These are phyloP conservation scores for Trypanosoma boissoni DNA, from an alignment of 208 protist species.

Conservation along the genomic window DNA sequence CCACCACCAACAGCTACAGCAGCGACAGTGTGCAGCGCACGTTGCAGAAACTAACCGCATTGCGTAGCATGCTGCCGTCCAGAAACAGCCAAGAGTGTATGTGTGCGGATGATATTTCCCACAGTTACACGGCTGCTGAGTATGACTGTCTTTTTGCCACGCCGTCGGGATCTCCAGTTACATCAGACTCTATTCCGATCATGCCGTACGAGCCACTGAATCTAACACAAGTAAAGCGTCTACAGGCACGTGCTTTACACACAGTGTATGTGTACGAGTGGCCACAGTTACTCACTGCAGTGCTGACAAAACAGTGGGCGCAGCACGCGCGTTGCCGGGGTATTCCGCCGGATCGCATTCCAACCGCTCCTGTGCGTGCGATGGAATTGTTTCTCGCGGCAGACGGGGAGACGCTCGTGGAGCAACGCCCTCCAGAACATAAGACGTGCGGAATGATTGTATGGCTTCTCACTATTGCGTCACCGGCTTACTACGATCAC, in stretches of 20 bases:
- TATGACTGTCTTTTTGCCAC: conserved; percentile 37
- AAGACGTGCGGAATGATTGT: conserved; percentile 92
- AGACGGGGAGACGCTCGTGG: conserved; percentile 30
- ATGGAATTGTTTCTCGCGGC: conserved; percentile 53
- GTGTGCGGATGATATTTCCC: conserved; percentile 24
- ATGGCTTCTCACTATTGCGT: conserved; percentile 89
- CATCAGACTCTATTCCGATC: conserved; percentile 25
- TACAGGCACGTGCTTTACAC: conserved; percentile 70
- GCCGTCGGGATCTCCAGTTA: conserved; percentile 15
- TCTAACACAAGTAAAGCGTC: conserved; percentile 70
- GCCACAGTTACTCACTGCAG: conserved; percentile 85
- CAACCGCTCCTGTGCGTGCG: conserved; percentile 27
- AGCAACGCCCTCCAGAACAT: conserved; percentile 17
- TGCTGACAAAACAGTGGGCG: conserved; percentile 81
- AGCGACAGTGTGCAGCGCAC: conserved; percentile 12
- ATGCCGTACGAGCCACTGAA: conserved; percentile 75
- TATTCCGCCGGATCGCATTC: conserved; percentile 31
- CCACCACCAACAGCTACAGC: not conserved
- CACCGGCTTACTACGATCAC: conserved; percentile 84
- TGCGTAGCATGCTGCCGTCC: conserved; percentile 23
- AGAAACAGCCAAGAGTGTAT: conserved; percentile 34
- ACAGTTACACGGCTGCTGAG: too few species aligned
- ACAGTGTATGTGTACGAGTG: conserved; percentile 97
- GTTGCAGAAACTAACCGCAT: conserved; percentile 23
- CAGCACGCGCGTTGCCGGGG: conserved; percentile 33